phyloP scores from a whole-genome alignment of 129 eudicot genomes.

The Calendula officinalis region DNA sequence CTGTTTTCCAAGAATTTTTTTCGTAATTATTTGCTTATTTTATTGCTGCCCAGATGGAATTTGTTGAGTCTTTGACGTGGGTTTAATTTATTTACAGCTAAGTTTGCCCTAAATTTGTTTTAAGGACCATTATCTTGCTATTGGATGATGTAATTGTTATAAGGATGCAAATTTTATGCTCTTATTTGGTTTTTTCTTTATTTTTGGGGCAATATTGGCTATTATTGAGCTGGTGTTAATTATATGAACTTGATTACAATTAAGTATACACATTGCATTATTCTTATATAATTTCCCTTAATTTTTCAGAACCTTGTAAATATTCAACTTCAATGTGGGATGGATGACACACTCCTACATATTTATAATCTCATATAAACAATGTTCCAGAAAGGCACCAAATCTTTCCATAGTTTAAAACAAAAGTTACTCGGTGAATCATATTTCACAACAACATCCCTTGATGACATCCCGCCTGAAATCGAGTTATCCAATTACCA shows the following conservation, averaged over 20 bases:
- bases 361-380: slow-evolving; percentile 38
- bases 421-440: slow-evolving; percentile 53
- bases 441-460: slow-evolving; percentile 38
- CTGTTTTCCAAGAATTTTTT: neutral
- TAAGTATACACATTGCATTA: too few relatives aligned
- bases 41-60: slow-evolving; percentile 8
- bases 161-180: neutral
- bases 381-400: slow-evolving; percentile 68
- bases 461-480: slow-evolving; percentile 54
- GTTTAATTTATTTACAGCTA: slow-evolving; percentile 16
- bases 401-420: slow-evolving; percentile 45
- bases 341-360: slow-evolving; percentile 48
- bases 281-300: slow-evolving; percentile 4
- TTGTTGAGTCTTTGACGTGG: slow-evolving; percentile 6
- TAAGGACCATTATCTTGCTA: neutral
- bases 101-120: slow-evolving; percentile 11
- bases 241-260: neutral
- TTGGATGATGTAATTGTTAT: slow-evolving; percentile 5
- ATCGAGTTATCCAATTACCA: slow-evolving; percentile 80
- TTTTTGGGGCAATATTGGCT: neutral
- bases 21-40: neutral
- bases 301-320: slow-evolving; percentile 40
- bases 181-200: neutral
- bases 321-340: slow-evolving; percentile 41
- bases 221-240: neutral